phyloP scores from a whole-genome alignment of 306 rosid genomes.

The Fagus crenata region DNA sequence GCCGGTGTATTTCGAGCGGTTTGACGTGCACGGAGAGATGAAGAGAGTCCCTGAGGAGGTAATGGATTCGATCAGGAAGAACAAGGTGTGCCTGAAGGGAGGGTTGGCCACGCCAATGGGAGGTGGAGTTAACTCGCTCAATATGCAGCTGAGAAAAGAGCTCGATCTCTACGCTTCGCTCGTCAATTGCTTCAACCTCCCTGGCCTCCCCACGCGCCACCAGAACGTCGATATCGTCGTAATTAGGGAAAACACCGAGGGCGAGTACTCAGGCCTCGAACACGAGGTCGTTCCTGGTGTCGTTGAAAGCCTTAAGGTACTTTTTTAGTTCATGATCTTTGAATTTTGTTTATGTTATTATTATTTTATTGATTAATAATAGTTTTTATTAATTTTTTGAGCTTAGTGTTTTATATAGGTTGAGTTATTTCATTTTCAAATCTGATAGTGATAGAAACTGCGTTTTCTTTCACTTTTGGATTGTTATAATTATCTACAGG shows the following conservation, averaged over 20 bases:
- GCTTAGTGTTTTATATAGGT: too few species aligned
- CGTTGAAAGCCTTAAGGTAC: constrained; percentile 89
- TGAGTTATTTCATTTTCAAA: too few species aligned
- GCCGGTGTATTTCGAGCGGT: constrained; percentile 70
- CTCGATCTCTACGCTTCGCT: constrained; percentile 95
- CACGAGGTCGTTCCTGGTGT: constrained; percentile 95
- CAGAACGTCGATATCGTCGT: constrained; percentile 83
- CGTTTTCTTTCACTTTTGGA: too few species aligned
- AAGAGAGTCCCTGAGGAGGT: constrained; percentile 61
- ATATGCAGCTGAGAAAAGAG: constrained; percentile 72
- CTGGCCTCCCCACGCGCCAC: constrained; percentile 67
- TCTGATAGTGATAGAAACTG: too few species aligned
- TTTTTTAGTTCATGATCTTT: neutral
- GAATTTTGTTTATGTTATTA: neutral
- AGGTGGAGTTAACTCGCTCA: constrained; percentile 80
- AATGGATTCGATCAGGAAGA: constrained; percentile 73
- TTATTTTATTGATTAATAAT: neutral
- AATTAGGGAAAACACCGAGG: constrained; percentile 84
- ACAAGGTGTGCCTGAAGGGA: constrained; percentile 84
- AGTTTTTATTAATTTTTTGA: too few species aligned
- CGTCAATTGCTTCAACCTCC: constrained; percentile 74
- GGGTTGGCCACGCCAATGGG: constrained; percentile 80
- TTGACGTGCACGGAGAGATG: constrained; percentile 69
- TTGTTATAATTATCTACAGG: too few species aligned
- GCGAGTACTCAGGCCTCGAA: constrained; percentile 83